Percentiles rank a stretch among this genome's conserved stretches.
Evolutionary conservation across 164 flowering plant species (phyloP).

Genomic region (Chloranthus sessilifolius): DNA sequence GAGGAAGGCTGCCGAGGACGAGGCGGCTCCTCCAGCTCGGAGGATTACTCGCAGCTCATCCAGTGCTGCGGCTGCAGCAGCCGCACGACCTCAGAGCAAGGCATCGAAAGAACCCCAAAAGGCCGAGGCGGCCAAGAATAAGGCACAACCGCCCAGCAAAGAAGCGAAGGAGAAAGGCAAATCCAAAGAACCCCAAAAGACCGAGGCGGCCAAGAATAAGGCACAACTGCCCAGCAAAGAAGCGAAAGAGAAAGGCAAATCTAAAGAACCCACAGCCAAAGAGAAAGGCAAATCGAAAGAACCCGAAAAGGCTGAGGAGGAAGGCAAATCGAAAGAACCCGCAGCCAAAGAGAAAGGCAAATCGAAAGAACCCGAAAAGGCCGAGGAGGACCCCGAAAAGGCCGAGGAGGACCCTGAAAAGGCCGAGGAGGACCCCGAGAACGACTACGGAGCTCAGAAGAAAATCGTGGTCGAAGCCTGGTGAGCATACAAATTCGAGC

Average conservation of each 20-base stretch:
- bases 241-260: not conserved
- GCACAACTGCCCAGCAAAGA: too few species aligned
- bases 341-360: not conserved
- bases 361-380: not conserved
- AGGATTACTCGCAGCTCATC: not conserved
- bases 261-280: not conserved
- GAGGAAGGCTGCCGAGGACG: not conserved
- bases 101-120: not conserved
- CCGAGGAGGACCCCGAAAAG: too few species aligned
- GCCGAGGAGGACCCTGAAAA: too few species aligned
- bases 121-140: not conserved
- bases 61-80: not conserved
- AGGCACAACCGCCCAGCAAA: not conserved
- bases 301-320: not conserved
- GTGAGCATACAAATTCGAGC: not conserved
- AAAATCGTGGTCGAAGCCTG: slow-evolving; percentile 7
- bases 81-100: too few species aligned
- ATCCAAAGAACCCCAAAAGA: not conserved
- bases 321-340: not conserved
- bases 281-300: not conserved
- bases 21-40: not conserved
- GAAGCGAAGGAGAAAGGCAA: not conserved
- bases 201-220: not conserved
- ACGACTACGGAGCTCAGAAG: not conserved
- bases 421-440: not conserved